These are phyloP conservation scores for Chernovozyma aurita DNA, from an alignment of 1,139 yeast genomes.

Conservation along the genomic window DNA sequence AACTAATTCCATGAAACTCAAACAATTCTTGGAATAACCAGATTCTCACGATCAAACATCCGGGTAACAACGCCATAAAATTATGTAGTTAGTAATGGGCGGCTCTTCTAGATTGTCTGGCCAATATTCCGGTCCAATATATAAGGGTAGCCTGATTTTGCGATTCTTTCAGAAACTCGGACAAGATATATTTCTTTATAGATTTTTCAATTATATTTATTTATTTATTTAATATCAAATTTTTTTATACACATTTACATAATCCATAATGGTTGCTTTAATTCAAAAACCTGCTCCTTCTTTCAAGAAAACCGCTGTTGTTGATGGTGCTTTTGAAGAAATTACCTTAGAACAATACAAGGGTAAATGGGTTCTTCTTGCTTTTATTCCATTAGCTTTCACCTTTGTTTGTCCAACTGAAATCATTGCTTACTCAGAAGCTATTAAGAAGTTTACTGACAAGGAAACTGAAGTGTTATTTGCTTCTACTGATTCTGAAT, in stretches of 20 bases:
- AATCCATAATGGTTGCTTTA: slow-evolving; percentile 81
- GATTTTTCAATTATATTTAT: neutral
- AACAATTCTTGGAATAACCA: too few relatives aligned
- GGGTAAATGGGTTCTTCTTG: slow-evolving; percentile 97
- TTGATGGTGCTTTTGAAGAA: slow-evolving; percentile 94
- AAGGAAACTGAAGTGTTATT: slow-evolving; percentile 86
- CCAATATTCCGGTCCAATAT: slow-evolving; percentile 1
- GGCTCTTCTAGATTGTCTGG: slow-evolving; percentile 4
- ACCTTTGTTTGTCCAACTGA: slow-evolving; percentile 99
- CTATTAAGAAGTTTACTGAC: slow-evolving; percentile 81
- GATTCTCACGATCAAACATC: slow-evolving; percentile 2
- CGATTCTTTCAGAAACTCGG: neutral
- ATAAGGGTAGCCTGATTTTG: neutral
- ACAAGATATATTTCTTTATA: too few relatives aligned
- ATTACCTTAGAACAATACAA: slow-evolving; percentile 89
- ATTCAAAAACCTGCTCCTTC: slow-evolving; percentile 95
- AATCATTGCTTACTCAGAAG: slow-evolving; percentile 97
- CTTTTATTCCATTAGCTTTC: slow-evolving; percentile 97
- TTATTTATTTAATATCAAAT: slow-evolving; percentile 1
- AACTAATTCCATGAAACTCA: too few relatives aligned
- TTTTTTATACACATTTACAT: too few relatives aligned
- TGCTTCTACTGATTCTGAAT: slow-evolving; percentile 98
- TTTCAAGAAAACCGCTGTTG: slow-evolving; percentile 94
- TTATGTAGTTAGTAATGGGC: slow-evolving; percentile 3
- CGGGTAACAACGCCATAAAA: slow-evolving; percentile 5